Conservation (phyloP, 2,329 filamentous ascomycete genomes). For the Tricladium varicosporioides region DNA sequence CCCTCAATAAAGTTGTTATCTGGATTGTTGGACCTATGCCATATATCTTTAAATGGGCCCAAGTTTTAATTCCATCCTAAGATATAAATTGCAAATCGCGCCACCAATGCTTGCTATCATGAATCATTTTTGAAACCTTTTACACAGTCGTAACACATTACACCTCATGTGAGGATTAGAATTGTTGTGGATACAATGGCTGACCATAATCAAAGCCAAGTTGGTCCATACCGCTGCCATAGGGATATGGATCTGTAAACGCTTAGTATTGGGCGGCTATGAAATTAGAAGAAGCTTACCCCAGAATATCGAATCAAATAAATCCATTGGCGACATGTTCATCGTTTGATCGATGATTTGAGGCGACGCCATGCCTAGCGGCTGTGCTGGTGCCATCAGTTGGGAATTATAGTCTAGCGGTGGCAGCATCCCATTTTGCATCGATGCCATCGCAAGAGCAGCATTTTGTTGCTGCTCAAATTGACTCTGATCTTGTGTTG, state of each 20-base stretch:
- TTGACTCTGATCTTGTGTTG: slow-evolving; percentile 21
- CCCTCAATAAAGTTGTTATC: too few relatives aligned
- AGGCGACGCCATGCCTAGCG: slow-evolving; percentile 39
- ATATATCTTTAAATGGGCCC: too few relatives aligned
- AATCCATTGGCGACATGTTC: slow-evolving; percentile 65
- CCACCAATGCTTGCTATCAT: not conserved
- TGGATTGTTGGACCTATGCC: too few relatives aligned
- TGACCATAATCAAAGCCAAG: not conserved
- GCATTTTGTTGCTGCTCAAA: slow-evolving; percentile 53
- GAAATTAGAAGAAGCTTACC: too few relatives aligned
- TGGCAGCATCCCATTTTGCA: slow-evolving; percentile 53
- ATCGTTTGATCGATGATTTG: slow-evolving; percentile 51
- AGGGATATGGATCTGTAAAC: slow-evolving; percentile 10
- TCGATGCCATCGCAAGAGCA: slow-evolving; percentile 62
- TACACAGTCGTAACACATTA: not conserved
- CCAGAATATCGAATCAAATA: slow-evolving; percentile 68
- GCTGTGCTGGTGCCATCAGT: slow-evolving; percentile 30
- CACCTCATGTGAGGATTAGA: not conserved
- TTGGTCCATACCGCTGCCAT: not conserved
- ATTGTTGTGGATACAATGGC: slow-evolving; percentile 1
- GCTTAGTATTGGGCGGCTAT: slow-evolving; percentile 35
- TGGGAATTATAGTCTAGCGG: slow-evolving; percentile 39
- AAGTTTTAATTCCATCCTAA: too few relatives aligned
- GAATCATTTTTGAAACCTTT: not conserved
- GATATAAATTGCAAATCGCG: too few relatives aligned